Evolutionary conservation across 768 basidiomycete genomes (phyloP), one percentile per base, ranked within the genome.

Genomic region (Collybia nuda): DNA sequence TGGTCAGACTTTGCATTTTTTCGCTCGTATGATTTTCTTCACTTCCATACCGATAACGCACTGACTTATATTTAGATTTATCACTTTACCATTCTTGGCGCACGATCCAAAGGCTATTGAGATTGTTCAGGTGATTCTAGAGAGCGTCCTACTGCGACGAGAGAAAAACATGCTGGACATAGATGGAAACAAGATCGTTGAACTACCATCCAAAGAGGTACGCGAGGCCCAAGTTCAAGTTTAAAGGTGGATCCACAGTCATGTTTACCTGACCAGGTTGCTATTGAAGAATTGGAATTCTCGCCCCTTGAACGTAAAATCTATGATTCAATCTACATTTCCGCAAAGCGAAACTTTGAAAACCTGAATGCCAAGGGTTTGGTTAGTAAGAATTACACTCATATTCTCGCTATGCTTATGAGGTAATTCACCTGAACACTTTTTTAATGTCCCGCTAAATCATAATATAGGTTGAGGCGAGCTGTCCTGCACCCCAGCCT

Each of bases 381-480:
- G 2, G 73, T 91, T 24, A 81, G 84, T 56, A 89, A 82, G 63
- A 92, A 93, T 58, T 88, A 89, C 65, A 88, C 90, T 17, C 84
- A 91, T 65, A 92, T 94, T 63, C 79, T 98, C 59, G 92, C 94
- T 11, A 93, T 96, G 88, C 75, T 98, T 24, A 96, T 96, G 91
- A 81, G 86, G 93, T 93, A 48, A 79, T 68, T 36, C 5, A 1
- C n/a, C 23, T 15, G 26, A n/a, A n/a, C 28, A 28, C 2, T 15
- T n/a, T 48, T 37, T 9, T 50, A 37, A 47, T 19, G 23, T 44
- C 15, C 2, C 3, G 17, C 24, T 12, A 40, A 26, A n/a, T 9
- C 44, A 15, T 19, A 6, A 32, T 37, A 14, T 50, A 57, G 53
- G 23, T 40, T 47, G 14, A 88, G 96, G 26, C 92, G 93, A 48